Conservation (phyloP, 257 asterid genomes). For the Cinchona pubescens region DNA sequence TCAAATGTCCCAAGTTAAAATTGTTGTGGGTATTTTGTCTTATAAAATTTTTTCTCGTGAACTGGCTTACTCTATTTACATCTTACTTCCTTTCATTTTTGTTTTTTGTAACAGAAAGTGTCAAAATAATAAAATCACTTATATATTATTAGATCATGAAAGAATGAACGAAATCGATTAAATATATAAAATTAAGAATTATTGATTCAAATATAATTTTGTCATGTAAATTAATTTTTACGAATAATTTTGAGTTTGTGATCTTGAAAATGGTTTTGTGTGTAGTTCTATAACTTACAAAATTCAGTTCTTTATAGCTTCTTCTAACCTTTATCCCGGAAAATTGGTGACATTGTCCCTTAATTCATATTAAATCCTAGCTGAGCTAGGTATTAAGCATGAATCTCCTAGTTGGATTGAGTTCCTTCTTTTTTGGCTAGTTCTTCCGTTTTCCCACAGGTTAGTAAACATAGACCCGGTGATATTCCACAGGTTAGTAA, state of each 20-base stretch:
- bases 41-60: background rate
- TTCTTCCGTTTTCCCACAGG: background rate
- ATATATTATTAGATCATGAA: no score
- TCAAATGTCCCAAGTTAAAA: constrained; percentile 1
- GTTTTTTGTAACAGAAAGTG: no score
- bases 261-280: fast-evolving
- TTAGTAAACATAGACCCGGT: no score
- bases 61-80: no score
- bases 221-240: background rate
- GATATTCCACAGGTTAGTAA: no score
- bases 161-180: no score
- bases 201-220: no score
- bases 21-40: background rate
- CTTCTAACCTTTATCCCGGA: background rate
- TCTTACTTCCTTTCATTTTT: no score
- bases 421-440: background rate
- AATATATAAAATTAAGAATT: no score
- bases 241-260: no score
- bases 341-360: background rate
- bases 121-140: no score
- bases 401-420: background rate
- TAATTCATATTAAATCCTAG: background rate
- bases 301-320: no score
- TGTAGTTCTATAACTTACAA: background rate
- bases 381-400: background rate